These are phyloP conservation scores for Thoreauomyces humboldtii DNA, from an alignment of 192 early-diverging fungal species.

Conservation along the genomic window DNA sequence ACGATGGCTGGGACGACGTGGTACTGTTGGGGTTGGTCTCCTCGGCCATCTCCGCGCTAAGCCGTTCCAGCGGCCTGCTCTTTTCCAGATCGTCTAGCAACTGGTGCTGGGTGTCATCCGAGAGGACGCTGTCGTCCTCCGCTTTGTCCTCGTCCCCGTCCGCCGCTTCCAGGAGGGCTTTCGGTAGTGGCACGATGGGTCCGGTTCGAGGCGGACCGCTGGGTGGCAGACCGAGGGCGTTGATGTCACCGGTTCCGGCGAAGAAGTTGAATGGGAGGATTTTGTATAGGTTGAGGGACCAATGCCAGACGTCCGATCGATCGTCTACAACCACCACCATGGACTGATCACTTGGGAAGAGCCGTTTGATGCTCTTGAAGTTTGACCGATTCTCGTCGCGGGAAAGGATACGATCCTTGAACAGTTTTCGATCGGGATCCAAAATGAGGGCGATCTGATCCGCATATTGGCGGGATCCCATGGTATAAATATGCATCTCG, in stretches of 20 bases:
- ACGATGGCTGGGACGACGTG: neutral
- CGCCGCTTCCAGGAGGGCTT: neutral
- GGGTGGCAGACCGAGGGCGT: constrained; percentile 43
- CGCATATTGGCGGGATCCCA: constrained; percentile 95
- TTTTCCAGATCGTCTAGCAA: constrained; percentile 21
- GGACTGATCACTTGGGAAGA: constrained; percentile 91
- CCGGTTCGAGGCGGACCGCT: neutral
- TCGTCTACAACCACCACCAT: constrained; percentile 98
- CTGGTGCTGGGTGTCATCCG: constrained; percentile 15
- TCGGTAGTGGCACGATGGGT: neutral
- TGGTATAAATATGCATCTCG: constrained; percentile 98
- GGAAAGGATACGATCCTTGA: constrained; percentile 87
- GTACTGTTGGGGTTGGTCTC: neutral
- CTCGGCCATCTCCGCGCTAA: constrained; percentile 12
- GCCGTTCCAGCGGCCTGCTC: constrained; percentile 22
- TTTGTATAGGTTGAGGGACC: constrained; percentile 84
- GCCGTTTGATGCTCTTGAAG: constrained; percentile 74
- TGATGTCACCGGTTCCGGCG: constrained; percentile 93
- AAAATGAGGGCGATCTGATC: constrained; percentile 79
- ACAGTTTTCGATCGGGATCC: constrained; percentile 76
- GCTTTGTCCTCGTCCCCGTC: neutral
- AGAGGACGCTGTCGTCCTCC: neutral
- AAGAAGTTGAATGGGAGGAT: constrained; percentile 94
- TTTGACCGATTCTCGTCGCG: constrained; percentile 76
- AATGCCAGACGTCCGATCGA: constrained; percentile 90